Evolutionary conservation across 2,329 filamentous ascomycete genomes (phyloP).

Genomic region (Neonectria coccinea): DNA sequence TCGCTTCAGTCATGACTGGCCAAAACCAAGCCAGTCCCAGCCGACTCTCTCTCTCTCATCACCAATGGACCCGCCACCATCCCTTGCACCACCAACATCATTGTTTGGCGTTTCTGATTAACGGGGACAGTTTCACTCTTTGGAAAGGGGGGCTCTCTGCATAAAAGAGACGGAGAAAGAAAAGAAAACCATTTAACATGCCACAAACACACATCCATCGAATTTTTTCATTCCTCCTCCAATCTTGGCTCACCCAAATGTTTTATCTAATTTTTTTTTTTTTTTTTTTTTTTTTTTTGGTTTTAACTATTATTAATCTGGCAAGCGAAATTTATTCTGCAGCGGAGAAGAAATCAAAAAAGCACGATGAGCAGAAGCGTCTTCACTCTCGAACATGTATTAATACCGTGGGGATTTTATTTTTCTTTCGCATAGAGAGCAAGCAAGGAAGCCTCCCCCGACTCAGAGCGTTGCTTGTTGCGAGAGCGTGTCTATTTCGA

Average conservation of each 20-base stretch:
- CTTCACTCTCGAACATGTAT: slow-evolving; percentile 47
- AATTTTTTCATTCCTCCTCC: slow-evolving; percentile 21
- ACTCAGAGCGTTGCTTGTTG: slow-evolving; percentile 2
- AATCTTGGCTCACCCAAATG: slow-evolving; percentile 14
- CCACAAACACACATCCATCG: slow-evolving; percentile 21
- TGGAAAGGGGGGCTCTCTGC: slow-evolving; percentile 23
- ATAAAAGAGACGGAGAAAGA: neutral
- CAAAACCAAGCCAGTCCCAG: slow-evolving; percentile 5
- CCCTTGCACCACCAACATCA: slow-evolving; percentile 21
- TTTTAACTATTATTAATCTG: slow-evolving; percentile 33
- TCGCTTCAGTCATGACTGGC: slow-evolving; percentile 14
- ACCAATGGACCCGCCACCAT: slow-evolving; percentile 18
- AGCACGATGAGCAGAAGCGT: slow-evolving; percentile 30
- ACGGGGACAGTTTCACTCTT: slow-evolving; percentile 24
- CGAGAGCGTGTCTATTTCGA: slow-evolving; percentile 17
- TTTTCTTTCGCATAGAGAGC: too few relatives aligned
- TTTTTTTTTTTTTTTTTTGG: slow-evolving; percentile 28
- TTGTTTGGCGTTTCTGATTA: slow-evolving; percentile 20
- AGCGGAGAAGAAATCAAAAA: slow-evolving; percentile 32
- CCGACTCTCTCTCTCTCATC: slow-evolving; percentile 10
- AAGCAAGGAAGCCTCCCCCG: slow-evolving; percentile 14
- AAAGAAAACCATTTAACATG: slow-evolving; percentile 17
- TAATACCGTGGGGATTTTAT: slow-evolving; percentile 43
- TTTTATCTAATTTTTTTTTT: slow-evolving; percentile 27
- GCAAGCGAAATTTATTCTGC: slow-evolving; percentile 34